Evolutionary conservation across 1,139 yeast genomes (phyloP), one percentile per base, ranked within the genome.

Genomic region (Debaryomyces coudertii): DNA sequence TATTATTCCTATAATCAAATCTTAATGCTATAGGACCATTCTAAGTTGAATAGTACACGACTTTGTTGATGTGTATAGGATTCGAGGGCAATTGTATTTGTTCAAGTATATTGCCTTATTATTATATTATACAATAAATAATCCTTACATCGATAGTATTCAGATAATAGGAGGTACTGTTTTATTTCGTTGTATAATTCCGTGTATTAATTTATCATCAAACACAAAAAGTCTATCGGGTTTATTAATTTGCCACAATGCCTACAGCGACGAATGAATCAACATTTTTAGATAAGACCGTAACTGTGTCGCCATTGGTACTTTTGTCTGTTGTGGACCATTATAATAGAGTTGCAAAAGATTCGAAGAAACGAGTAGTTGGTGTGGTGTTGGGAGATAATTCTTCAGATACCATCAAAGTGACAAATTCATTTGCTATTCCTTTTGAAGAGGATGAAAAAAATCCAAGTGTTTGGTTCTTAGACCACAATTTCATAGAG

Each of bases 371-470:
- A 63, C 79, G 99, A 61, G 97, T 92, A 8, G 90, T 93, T 16
- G 99, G 99, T 47, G 98, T 90, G 35, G 80, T 93, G 49, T 76
- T 95, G 44, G 99, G 99, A 12, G 96, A 90, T 57, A 80, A 77
- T 55, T 62, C 82, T 43, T 60, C 80, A 47, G 71, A 87, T 45
- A 69, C 69, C 1, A 79, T 85, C 36, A 76, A 77, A 49, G 92
- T 92, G 3, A 80, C 92, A 41, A 87, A 87, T 61, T 84, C 90
- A 6, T 87, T 85, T 69, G 95, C 95, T 8, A 82, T 87, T 49
- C 99, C 99, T 1, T 95, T 93, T 62, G 99, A 95, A 68, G 99
- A 95, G 65, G 99, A 93, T 62, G 96, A 87, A 45, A 87, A 84
- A 67, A 88, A 90, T 65, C 81, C 96, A 2, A 83, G 83, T n/a